phyloP scores from a whole-genome alignment of 2,329 filamentous ascomycete species.

The Celoporthe dispersa region DNA sequence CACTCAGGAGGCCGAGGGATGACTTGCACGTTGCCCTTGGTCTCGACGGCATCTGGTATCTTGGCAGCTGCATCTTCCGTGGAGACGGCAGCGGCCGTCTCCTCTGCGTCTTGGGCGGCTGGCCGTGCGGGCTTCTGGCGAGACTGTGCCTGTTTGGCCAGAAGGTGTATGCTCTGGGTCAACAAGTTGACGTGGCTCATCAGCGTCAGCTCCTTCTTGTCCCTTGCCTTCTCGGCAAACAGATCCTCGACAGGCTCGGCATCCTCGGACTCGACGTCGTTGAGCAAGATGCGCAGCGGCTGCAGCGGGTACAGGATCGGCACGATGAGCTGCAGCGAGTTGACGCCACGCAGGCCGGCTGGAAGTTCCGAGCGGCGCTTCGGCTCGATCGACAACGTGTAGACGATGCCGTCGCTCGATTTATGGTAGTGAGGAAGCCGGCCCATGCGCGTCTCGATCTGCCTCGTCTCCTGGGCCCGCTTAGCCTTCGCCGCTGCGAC shows the following conservation, averaged over 20 bases:
- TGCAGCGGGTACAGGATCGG: constrained; percentile 75
- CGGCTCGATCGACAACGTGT: constrained; percentile 72
- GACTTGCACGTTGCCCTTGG: constrained; percentile 68
- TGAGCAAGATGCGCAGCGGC: constrained; percentile 66
- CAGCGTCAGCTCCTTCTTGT: constrained; percentile 64
- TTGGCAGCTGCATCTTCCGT: constrained; percentile 34
- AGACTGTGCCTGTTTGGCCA: constrained; percentile 60
- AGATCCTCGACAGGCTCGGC: constrained; percentile 67
- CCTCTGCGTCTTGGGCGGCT: constrained; percentile 30
- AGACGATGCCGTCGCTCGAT: constrained; percentile 70
- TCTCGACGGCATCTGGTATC: constrained; percentile 41
- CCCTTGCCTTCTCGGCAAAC: constrained; percentile 63
- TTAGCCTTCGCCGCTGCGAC: constrained; percentile 65
- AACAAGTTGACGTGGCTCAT: constrained; percentile 78
- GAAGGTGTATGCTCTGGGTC: constrained; percentile 68
- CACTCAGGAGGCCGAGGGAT: constrained; percentile 82
- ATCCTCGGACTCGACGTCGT: constrained; percentile 63
- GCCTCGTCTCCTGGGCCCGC: constrained; percentile 68
- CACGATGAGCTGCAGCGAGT: constrained; percentile 69
- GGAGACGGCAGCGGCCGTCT: constrained; percentile 30
- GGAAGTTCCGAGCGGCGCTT: constrained; percentile 65
- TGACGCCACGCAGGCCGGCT: constrained; percentile 61
- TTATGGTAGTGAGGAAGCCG: constrained; percentile 69
- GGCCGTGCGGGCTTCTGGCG: constrained; percentile 28
- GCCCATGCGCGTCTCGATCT: constrained; percentile 76